Evolutionary conservation across 2,329 filamentous ascomycete species (phyloP), one percentile per base, ranked within the genome.

Genomic region (Ophiostoma australiae): DNA sequence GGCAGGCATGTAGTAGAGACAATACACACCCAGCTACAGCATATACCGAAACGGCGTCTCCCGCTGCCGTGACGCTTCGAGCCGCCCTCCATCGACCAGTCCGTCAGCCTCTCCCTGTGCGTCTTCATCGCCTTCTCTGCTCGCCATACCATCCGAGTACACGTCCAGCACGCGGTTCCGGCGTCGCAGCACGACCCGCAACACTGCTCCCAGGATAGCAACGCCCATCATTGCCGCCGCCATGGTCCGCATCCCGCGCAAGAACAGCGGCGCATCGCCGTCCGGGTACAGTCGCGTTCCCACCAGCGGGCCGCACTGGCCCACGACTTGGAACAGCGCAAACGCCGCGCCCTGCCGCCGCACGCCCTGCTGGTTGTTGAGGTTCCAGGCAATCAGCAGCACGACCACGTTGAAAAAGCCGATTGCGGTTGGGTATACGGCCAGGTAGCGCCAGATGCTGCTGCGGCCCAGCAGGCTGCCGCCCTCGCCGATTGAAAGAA

Each of bases 361-460:
- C 73, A 89, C 87, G 15, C 84, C 88, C 70, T 85, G 81, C 77
- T 95, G 91, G 79, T 97, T 97, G 77, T 97, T 96, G 77, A 97
- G 87, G 48, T 87, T 92, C 93, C 93, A 97, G 1, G 92, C 90
- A 71, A 97, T 91, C 75, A 94, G 90, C 41, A 97, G 84, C 0
- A 92, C 93, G 71, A 97, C 91, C 27, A 92, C 90, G 72, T 87
- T 89, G 82, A 97, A 94, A 80, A 97, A 95, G 4, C 93, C 93
- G 0, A 88, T 82, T 1, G 89, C 86, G 1, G 93, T 92, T 0
- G 92, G 92, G 78, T 90, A 97, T 8, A 97, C 85, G 71, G 89
- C 91, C 6, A 90, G 76, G 76, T 97, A 97, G 23, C 92, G 85
- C 52, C 86, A 73, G 65, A 79, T 84, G 68, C 81, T 77, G 0